These are phyloP conservation scores for Flaveria floridana DNA, from an alignment of 140 eudicot genomes.

Conservation along the genomic window DNA sequence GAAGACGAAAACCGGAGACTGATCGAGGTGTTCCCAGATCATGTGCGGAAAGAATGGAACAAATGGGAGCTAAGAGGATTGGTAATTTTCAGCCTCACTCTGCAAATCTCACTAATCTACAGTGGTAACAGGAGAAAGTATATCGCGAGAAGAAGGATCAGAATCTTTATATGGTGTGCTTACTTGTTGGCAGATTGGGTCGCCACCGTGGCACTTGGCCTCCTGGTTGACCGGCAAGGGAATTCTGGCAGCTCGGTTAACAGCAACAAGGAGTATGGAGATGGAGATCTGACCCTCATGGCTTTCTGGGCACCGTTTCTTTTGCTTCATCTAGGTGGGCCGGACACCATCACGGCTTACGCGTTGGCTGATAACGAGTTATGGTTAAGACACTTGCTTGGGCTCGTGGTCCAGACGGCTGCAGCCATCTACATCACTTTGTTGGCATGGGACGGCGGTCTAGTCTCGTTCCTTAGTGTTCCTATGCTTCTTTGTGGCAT, in stretches of 20 bases:
- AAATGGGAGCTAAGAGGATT: constrained; percentile 39
- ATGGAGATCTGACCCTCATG: constrained; percentile 25
- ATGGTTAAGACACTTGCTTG: constrained; percentile 53
- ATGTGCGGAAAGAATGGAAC: constrained; percentile 37
- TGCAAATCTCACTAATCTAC: constrained; percentile 37
- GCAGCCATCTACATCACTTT: constrained; percentile 29
- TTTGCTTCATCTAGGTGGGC: constrained; percentile 59
- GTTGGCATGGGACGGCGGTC: constrained; percentile 21
- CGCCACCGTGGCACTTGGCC: constrained; percentile 51
- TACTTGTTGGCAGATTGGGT: constrained; percentile 54
- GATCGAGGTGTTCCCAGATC: constrained; percentile 33
- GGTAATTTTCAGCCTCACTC: constrained; percentile 41
- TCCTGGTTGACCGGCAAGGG: constrained; percentile 39
- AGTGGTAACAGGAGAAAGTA: constrained; percentile 40
- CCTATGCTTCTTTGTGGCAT: constrained; percentile 37
- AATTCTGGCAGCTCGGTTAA: background rate
- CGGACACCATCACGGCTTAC: constrained; percentile 66
- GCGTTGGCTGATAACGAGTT: constrained; percentile 55
- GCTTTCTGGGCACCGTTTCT: constrained; percentile 60
- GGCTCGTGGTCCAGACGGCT: constrained; percentile 39
- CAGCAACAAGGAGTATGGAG: background rate
- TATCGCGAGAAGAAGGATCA: constrained; percentile 28
- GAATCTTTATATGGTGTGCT: constrained; percentile 41
- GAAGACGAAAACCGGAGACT: constrained; percentile 19
- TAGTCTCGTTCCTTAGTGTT: constrained; percentile 6